phyloP scores from a whole-genome alignment of 1,139 yeast species.

The Debaryomyces subglobosus region DNA sequence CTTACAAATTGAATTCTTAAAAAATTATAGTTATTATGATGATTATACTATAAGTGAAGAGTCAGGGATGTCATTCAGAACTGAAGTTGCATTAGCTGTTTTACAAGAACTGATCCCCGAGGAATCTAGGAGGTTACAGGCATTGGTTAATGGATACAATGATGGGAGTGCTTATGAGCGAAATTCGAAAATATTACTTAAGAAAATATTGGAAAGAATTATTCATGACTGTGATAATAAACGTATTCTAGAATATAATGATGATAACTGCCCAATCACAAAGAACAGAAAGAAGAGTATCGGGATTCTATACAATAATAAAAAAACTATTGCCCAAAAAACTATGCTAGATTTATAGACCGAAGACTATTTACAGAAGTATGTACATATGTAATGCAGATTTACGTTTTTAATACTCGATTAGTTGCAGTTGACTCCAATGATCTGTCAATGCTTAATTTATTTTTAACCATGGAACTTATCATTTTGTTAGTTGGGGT shows the following conservation, averaged over 20 bases:
- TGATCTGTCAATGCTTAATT: constrained; percentile 36
- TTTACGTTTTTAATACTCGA: constrained; percentile 6
- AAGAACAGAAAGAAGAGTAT: constrained; percentile 22
- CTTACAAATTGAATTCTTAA: constrained; percentile 48
- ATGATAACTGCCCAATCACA: constrained; percentile 17
- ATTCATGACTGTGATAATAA: constrained; percentile 24
- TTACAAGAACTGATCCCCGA: constrained; percentile 48
- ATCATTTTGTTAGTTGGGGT: constrained; percentile 54
- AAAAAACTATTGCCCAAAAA: constrained; percentile 24
- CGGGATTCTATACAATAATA: constrained; percentile 28
- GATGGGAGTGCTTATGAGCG: constrained; percentile 48
- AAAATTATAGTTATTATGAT: constrained; percentile 60
- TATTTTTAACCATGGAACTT: constrained; percentile 49
- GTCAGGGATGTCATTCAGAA: constrained; percentile 66
- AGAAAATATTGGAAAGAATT: constrained; percentile 35
- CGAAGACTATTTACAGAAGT: background rate
- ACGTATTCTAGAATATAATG: constrained; percentile 19
- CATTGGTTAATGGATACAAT: constrained; percentile 39
- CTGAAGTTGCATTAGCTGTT: constrained; percentile 74
- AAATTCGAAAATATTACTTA: constrained; percentile 31
- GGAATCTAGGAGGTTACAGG: constrained; percentile 31
- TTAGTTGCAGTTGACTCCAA: constrained; percentile 28
- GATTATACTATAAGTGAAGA: constrained; percentile 66
- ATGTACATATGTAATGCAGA: constrained; percentile 4
- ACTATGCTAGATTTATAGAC: constrained; percentile 9